Percentiles rank a stretch among this genome's conserved stretches.
phyloP scores from a whole-genome alignment of 129 eudicot species.

The Scalesia atractyloides region DNA sequence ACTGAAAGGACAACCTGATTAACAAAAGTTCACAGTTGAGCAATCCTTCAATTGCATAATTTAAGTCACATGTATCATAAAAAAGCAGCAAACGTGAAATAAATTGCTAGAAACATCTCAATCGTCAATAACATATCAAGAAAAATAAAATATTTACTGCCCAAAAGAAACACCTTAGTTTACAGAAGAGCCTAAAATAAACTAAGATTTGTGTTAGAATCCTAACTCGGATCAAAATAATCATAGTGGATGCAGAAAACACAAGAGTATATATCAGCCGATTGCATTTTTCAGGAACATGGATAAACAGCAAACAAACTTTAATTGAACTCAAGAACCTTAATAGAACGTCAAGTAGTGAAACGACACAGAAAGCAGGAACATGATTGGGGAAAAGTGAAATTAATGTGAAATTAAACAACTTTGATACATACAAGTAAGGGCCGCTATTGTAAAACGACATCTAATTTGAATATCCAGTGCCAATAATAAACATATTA shows the following conservation, averaged over 20 bases:
- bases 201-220: no score
- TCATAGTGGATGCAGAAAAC: no score
- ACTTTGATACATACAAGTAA: no score
- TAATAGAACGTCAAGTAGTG: background rate
- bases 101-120: background rate
- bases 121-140: constrained; percentile 1
- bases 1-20: no score
- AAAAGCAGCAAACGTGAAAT: background rate
- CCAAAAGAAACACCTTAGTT: constrained; percentile 3
- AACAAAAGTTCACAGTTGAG: background rate
- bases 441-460: no score
- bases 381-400: background rate
- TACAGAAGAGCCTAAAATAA: background rate
- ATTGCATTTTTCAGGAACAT: background rate
- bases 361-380: background rate
- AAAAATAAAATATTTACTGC: background rate
- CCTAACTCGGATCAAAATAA: no score
- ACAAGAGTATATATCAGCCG: no score
- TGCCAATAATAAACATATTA: no score
- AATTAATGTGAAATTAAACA: no score
- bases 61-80: background rate
- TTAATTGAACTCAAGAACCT: background rate
- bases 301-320: background rate
- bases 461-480: no score
- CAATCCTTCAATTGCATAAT: background rate